A percentile compares a stretch with the other conserved stretches of the same genome.
phyloP scores from a whole-genome alignment of 495 filamentous ascomycete genomes.

The Aspergillus mulundensis region DNA sequence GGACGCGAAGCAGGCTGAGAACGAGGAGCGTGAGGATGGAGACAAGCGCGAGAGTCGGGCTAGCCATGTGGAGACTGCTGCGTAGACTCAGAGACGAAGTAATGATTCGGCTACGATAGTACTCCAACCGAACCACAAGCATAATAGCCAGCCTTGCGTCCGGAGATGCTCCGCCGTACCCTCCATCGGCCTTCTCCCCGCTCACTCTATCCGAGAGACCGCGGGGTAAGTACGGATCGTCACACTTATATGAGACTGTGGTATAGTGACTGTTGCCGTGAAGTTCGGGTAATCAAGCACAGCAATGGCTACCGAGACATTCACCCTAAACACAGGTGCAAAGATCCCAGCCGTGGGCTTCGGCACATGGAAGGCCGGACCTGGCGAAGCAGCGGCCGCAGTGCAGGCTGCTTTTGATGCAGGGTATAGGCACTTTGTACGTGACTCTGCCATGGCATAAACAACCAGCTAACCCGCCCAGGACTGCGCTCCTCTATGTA shows the following conservation, averaged over 20 bases:
- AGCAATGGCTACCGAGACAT: slow-evolving; percentile 22
- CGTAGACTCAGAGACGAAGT: too few species aligned
- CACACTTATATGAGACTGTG: neutral
- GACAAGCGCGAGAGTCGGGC: slow-evolving; percentile 8
- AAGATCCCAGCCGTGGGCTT: slow-evolving; percentile 65
- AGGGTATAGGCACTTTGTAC: slow-evolving; percentile 54
- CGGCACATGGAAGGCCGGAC: slow-evolving; percentile 44
- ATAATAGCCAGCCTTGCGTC: too few species aligned
- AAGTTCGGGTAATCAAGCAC: too few species aligned
- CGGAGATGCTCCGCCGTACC: neutral
- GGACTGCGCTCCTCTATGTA: slow-evolving; percentile 22
- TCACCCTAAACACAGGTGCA: slow-evolving; percentile 63
- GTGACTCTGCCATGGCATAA: neutral
- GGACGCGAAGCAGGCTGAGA: slow-evolving; percentile 13
- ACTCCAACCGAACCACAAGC: too few species aligned
- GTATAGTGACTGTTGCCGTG: too few species aligned
- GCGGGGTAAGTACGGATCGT: too few species aligned
- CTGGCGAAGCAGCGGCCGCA: slow-evolving; percentile 24
- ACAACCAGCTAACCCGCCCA: neutral
- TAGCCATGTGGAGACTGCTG: slow-evolving; percentile 6
- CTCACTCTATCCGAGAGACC: neutral
- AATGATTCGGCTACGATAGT: too few species aligned
- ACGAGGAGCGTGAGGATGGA: neutral
- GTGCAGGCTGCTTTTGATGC: slow-evolving; percentile 37
- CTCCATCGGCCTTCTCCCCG: slow-evolving; percentile 5